Percentiles rank a stretch among this genome's conserved stretches.
These are phyloP conservation scores for Tulasnella sp. DNA, from an alignment of 768 basidiomycete genomes.

Conservation along the genomic window DNA sequence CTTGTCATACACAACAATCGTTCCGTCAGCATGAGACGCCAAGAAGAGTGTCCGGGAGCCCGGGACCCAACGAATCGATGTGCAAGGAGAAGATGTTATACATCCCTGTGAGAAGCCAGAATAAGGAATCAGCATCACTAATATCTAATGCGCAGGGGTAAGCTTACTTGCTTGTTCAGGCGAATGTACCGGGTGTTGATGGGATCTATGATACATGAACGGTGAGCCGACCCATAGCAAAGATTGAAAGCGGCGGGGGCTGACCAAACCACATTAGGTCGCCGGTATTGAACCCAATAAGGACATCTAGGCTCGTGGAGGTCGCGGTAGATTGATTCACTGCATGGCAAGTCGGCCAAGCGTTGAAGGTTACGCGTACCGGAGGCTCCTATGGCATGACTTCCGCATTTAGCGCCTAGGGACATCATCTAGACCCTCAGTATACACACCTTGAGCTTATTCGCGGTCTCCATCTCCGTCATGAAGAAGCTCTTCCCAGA, in stretches of 20 bases:
- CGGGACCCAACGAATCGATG: constrained; percentile 86
- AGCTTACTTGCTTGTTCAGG: constrained; percentile 69
- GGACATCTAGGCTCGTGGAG: constrained; percentile 68
- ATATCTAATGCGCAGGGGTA: not conserved
- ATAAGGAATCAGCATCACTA: constrained; percentile 5
- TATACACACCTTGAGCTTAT: constrained; percentile 61
- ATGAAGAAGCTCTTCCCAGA: constrained; percentile 73
- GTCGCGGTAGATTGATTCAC: constrained; percentile 72
- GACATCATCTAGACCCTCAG: not conserved
- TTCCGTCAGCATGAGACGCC: constrained; percentile 80
- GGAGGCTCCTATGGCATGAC: constrained; percentile 62
- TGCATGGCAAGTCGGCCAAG: constrained; percentile 84
- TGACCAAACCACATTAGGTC: constrained; percentile 92
- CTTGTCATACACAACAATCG: constrained; percentile 81
- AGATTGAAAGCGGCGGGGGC: constrained; percentile 17
- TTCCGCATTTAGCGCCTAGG: not conserved
- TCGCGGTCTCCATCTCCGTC: constrained; percentile 76
- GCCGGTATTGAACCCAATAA: constrained; percentile 90
- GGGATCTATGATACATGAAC: constrained; percentile 43
- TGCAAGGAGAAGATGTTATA: constrained; percentile 71
- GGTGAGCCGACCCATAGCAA: not conserved
- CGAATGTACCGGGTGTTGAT: constrained; percentile 71
- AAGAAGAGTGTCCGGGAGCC: constrained; percentile 70
- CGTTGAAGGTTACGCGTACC: constrained; percentile 72
- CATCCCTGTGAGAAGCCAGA: constrained; percentile 39